Evolutionary conservation across 257 asterid genomes (phyloP).

Genomic region (Agastache rugosa): DNA sequence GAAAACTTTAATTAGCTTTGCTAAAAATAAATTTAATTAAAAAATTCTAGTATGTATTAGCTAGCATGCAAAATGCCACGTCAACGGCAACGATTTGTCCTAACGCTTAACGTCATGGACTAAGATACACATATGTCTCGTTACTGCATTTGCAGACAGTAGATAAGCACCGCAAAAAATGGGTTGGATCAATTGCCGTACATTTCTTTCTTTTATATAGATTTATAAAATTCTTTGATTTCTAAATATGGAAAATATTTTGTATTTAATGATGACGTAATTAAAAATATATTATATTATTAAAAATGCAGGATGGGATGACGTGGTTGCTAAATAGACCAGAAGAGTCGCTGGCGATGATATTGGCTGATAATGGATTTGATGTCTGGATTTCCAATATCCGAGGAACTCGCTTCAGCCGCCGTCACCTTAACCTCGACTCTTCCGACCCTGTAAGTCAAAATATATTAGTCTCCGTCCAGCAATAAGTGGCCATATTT

Average conservation of each 20-base stretch:
- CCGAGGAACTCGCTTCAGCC: slow-evolving; percentile 80
- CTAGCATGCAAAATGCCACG: slow-evolving; percentile 19
- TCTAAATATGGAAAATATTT: neutral
- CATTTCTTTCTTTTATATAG: too few species aligned
- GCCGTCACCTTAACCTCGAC: slow-evolving; percentile 60
- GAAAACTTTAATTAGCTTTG: too few species aligned
- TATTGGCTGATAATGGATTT: slow-evolving; percentile 75
- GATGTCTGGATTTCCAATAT: slow-evolving; percentile 88
- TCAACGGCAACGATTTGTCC: neutral
- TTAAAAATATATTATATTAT: neutral
- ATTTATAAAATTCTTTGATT: too few species aligned
- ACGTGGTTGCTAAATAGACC: slow-evolving; percentile 79
- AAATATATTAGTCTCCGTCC: too few species aligned
- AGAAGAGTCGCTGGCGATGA: slow-evolving; percentile 63
- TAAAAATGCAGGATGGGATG: slow-evolving; percentile 65
- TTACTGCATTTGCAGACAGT: neutral
- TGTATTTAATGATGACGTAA: neutral
- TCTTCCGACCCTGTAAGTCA: slow-evolving; percentile 53
- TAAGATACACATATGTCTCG: neutral
- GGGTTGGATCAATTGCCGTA: too few species aligned
- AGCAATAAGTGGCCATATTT: too few species aligned
- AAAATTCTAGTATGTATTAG: too few species aligned
- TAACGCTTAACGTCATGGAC: neutral
- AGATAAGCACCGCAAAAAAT: slow-evolving; percentile 22
- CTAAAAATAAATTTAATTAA: too few species aligned